phyloP scores from a whole-genome alignment of 2,329 filamentous ascomycete species.

The Tothia fuscella region DNA sequence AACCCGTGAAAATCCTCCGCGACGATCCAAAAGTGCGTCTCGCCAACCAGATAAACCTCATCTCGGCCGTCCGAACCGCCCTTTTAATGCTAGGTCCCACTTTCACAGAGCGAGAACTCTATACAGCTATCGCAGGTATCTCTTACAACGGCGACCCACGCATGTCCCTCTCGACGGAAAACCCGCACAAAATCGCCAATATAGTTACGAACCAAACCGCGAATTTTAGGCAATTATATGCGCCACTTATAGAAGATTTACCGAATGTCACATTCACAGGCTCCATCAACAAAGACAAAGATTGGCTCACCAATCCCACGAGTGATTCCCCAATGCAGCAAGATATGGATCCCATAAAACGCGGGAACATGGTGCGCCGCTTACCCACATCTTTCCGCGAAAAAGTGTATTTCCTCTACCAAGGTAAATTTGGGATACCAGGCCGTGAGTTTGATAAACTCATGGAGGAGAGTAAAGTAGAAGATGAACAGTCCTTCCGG shows the following conservation, averaged over 20 bases:
- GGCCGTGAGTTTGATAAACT: conserved; percentile 73
- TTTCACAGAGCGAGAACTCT: conserved; percentile 81
- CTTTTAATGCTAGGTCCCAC: conserved; percentile 70
- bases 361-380: conserved; percentile 92
- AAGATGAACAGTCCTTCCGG: conserved; percentile 53
- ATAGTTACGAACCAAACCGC: conserved; percentile 86
- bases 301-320: conserved; percentile 49
- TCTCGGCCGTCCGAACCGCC: conserved; percentile 82
- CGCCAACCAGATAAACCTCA: conserved; percentile 89
- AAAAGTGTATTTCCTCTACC: conserved; percentile 89
- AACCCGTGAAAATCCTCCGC: conserved; percentile 93
- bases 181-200: conserved; percentile 84
- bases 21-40: conserved; percentile 87
- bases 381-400: conserved; percentile 77
- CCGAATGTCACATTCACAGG: conserved; percentile 69
- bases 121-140: conserved; percentile 80
- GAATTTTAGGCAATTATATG: conserved; percentile 85
- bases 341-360: conserved; percentile 83
- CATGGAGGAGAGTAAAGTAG: conserved; percentile 64
- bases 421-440: conserved; percentile 79
- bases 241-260: conserved; percentile 75
- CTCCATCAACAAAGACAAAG: conserved; percentile 14
- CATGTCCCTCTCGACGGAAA: conserved; percentile 82
- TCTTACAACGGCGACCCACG: conserved; percentile 95
- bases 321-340: conserved; percentile 59